phyloP scores from a whole-genome alignment of 805 yeast genomes.

The Ogataea trehalophila region DNA sequence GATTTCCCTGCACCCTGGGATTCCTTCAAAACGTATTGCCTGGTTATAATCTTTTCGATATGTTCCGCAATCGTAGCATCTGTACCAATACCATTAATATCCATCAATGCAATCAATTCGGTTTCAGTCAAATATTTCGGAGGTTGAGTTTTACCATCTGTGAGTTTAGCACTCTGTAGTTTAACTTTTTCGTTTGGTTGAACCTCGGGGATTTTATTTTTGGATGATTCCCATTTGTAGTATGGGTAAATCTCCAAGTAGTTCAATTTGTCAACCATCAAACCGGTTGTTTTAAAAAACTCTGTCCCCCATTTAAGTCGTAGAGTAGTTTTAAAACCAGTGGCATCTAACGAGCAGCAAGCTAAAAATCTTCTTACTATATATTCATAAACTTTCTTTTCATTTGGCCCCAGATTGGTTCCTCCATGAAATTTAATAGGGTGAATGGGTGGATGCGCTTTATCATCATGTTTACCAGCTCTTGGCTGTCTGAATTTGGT shows the following conservation, averaged over 20 bases:
- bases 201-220: slow-evolving; percentile 57
- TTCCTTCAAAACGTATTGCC: slow-evolving; percentile 60
- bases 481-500: slow-evolving; percentile 63
- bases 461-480: slow-evolving; percentile 78
- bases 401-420: slow-evolving; percentile 36
- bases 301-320: slow-evolving; percentile 77
- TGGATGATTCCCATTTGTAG: slow-evolving; percentile 68
- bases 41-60: slow-evolving; percentile 66
- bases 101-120: slow-evolving; percentile 90
- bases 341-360: slow-evolving; percentile 87
- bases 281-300: slow-evolving; percentile 64
- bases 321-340: slow-evolving; percentile 62
- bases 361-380: slow-evolving; percentile 85
- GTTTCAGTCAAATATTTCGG: slow-evolving; percentile 87
- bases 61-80: slow-evolving; percentile 99
- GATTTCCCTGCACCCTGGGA: slow-evolving; percentile 33
- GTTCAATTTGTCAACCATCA: slow-evolving; percentile 67
- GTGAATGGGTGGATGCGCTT: slow-evolving; percentile 98
- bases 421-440: slow-evolving; percentile 49
- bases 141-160: slow-evolving; percentile 73
- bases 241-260: slow-evolving; percentile 79
- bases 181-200: slow-evolving; percentile 49
- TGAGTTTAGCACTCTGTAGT: slow-evolving; percentile 54
- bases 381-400: slow-evolving; percentile 77
- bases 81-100: slow-evolving; percentile 95